A percentile compares a stretch with the other conserved stretches of the same genome.
phyloP scores from a whole-genome alignment of 2,329 filamentous ascomycete genomes.

The Didymella lethalis region DNA sequence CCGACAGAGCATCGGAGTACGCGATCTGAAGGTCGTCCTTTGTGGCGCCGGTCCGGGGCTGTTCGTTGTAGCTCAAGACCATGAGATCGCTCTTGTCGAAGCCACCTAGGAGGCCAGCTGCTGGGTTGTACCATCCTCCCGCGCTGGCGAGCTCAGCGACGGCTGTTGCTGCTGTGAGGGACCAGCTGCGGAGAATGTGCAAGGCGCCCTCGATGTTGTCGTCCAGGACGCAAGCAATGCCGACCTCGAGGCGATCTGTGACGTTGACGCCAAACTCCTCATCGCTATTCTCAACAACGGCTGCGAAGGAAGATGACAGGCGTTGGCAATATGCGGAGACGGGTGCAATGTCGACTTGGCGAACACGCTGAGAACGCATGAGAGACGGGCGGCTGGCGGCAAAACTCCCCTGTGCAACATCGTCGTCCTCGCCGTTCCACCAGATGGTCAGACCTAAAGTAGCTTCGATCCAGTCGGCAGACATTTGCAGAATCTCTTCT shows the following conservation, averaged over 20 bases:
- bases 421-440: slow-evolving; percentile 81
- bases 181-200: slow-evolving; percentile 79
- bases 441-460: slow-evolving; percentile 83
- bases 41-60: slow-evolving; percentile 58
- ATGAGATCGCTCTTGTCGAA: slow-evolving; percentile 86
- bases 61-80: slow-evolving; percentile 70
- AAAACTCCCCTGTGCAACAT: slow-evolving; percentile 53
- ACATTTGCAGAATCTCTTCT: slow-evolving; percentile 75
- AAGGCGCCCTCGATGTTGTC: slow-evolving; percentile 80
- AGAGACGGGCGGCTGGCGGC: slow-evolving; percentile 55
- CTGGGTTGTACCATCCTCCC: slow-evolving; percentile 77
- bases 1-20: slow-evolving; percentile 73
- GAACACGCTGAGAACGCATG: slow-evolving; percentile 51
- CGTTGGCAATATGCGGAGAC: slow-evolving; percentile 76
- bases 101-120: slow-evolving; percentile 65
- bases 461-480: slow-evolving; percentile 93
- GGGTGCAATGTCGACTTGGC: slow-evolving; percentile 61
- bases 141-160: slow-evolving; percentile 85
- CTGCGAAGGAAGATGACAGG: slow-evolving; percentile 73
- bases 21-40: slow-evolving; percentile 81
- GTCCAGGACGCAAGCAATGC: slow-evolving; percentile 81
- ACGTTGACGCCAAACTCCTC: slow-evolving; percentile 76
- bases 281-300: slow-evolving; percentile 70
- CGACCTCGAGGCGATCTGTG: slow-evolving; percentile 78
- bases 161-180: slow-evolving; percentile 77